phyloP scores from a whole-genome alignment of 805 yeast genomes.

The Yueomyces sp. region DNA sequence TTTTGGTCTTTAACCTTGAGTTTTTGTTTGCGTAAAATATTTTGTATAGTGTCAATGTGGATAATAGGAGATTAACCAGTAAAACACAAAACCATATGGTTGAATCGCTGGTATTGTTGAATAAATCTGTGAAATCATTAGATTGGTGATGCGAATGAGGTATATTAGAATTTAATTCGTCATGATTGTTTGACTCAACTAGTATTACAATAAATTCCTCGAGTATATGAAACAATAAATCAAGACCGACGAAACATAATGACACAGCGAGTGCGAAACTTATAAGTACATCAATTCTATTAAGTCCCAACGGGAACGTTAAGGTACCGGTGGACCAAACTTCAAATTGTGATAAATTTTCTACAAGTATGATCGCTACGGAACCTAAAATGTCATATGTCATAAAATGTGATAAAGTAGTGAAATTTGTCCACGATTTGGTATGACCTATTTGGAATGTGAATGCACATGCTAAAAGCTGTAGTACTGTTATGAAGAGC shows the following conservation, averaged over 20 bases:
- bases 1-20: conserved; percentile 21
- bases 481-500: conserved; percentile 45
- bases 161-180: conserved; percentile 19
- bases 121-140: conserved; percentile 1
- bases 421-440: conserved; percentile 43
- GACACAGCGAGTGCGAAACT: conserved; percentile 82
- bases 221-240: conserved; percentile 70
- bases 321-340: conserved; percentile 80
- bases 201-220: conserved; percentile 50
- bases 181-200: conserved; percentile 22
- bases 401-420: conserved; percentile 74
- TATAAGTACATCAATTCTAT: conserved; percentile 76
- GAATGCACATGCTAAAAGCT: conserved; percentile 38
- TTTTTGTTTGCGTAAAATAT: conserved; percentile 17
- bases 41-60: conserved; percentile 14
- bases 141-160: conserved; percentile 21
- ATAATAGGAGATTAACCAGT: conserved; percentile 9
- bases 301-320: conserved; percentile 83
- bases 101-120: conserved; percentile 3
- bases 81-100: conserved; percentile 17
- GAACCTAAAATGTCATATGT: conserved; percentile 81
- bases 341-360: conserved; percentile 78
- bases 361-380: conserved; percentile 53
- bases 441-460: conserved; percentile 50
- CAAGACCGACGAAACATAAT: conserved; percentile 81